Evolutionary conservation across 208 protist species (phyloP).

Genomic region (Crithidia sp.): DNA sequence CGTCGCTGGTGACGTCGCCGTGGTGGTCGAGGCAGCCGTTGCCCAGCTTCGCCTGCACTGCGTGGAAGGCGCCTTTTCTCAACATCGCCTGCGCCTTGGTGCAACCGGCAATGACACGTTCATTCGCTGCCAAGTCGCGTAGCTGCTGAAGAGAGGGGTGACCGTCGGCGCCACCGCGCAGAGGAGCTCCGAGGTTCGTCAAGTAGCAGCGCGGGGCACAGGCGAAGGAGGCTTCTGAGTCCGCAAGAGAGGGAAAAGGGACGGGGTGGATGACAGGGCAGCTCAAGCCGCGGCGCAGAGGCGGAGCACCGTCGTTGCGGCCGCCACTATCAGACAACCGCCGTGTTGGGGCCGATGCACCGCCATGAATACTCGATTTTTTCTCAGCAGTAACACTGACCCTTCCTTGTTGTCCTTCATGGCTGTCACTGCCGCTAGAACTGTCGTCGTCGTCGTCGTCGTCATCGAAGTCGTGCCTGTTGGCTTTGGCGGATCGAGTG

Average conservation of each 20-base stretch:
- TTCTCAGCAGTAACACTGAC: no score
- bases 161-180: not conserved
- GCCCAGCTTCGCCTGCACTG: slow-evolving; percentile 43
- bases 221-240: slow-evolving; percentile 23
- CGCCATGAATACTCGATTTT: not conserved
- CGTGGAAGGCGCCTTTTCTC: slow-evolving; percentile 71
- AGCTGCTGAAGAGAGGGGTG: slow-evolving; percentile 56
- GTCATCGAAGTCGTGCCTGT: slow-evolving; percentile 45
- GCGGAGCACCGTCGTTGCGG: not conserved
- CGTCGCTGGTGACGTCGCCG: slow-evolving; percentile 33
- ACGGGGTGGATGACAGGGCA: slow-evolving; percentile 42
- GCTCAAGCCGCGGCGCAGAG: slow-evolving; percentile 3
- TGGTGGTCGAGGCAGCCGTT: slow-evolving; percentile 70
- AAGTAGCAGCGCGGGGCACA: slow-evolving; percentile 69
- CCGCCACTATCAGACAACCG: not conserved
- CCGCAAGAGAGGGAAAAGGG: slow-evolving; percentile 61
- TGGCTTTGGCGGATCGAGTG: not conserved
- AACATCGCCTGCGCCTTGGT: slow-evolving; percentile 22
- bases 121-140: slow-evolving; percentile 36
- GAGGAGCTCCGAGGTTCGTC: slow-evolving; percentile 49
- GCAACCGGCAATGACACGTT: slow-evolving; percentile 22
- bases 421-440: not conserved
- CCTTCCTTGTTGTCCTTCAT: not conserved
- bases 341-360: not conserved
- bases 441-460: slow-evolving; percentile 33